Evolutionary conservation across 805 yeast species (phyloP).

Genomic region (Naumovozyma castellii): DNA sequence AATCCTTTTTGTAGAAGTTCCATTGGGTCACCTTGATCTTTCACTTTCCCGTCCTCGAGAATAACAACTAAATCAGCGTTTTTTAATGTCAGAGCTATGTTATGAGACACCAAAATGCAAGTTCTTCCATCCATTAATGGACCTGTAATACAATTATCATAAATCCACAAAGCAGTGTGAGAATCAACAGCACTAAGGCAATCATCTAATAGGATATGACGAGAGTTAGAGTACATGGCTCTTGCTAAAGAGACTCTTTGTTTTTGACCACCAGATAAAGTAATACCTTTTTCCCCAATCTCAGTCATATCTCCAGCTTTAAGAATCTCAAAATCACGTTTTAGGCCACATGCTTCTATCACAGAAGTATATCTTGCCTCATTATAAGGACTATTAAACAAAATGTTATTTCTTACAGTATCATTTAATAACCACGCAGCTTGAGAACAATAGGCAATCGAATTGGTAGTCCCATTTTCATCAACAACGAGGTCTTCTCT

Average conservation of each 20-base stretch:
- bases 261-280: conserved; percentile 52
- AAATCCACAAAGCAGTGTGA: conserved; percentile 81
- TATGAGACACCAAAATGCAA: conserved; percentile 77
- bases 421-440: conserved; percentile 87
- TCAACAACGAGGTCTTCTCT: conserved; percentile 60
- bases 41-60: conserved; percentile 69
- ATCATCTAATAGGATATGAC: conserved; percentile 74
- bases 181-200: conserved; percentile 92
- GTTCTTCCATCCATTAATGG: conserved; percentile 72
- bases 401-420: conserved; percentile 66
- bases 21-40: conserved; percentile 62
- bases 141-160: conserved; percentile 77
- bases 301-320: conserved; percentile 71
- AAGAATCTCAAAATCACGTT: conserved; percentile 72
- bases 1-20: conserved; percentile 50
- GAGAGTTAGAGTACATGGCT: conserved; percentile 69
- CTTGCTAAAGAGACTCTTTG: conserved; percentile 56
- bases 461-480: conserved; percentile 71
- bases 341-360: conserved; percentile 72
- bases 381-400: conserved; percentile 61
- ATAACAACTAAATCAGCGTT: conserved; percentile 66
- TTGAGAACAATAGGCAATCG: conserved; percentile 87
- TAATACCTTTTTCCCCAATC: conserved; percentile 50
- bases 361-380: conserved; percentile 64
- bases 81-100: conserved; percentile 71